These are phyloP conservation scores for Thuidium tamariscinum DNA, from an alignment of 225 moss, liverwort and hornwort genomes.

Conservation along the genomic window DNA sequence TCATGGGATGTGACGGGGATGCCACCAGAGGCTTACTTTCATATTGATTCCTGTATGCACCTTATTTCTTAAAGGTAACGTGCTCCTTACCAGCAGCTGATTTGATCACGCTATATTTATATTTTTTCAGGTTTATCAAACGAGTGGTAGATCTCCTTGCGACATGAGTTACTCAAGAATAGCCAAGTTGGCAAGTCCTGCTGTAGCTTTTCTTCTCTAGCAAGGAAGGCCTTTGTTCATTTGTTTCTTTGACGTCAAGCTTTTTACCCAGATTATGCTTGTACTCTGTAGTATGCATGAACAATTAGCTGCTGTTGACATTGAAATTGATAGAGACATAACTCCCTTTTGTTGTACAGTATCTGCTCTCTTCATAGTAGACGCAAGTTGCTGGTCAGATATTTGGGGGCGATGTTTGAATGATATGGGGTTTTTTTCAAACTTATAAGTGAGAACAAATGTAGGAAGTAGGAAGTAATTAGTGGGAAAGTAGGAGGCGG, in stretches of 20 bases:
- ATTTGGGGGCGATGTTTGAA: background rate
- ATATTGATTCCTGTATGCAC: background rate
- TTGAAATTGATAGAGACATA: no score
- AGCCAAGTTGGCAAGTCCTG: background rate
- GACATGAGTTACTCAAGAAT: background rate
- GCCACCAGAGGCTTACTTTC: background rate
- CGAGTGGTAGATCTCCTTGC: background rate
- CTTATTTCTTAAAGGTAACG: background rate
- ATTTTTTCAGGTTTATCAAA: background rate
- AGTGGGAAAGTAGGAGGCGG: no score
- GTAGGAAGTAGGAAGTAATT: no score
- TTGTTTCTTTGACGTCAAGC: background rate
- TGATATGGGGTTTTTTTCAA: background rate
- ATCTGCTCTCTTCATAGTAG: no score
- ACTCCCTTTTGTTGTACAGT: no score
- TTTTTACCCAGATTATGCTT: background rate
- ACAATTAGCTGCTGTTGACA: no score
- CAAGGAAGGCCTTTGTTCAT: background rate
- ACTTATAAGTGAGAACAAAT: no score
- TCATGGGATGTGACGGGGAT: background rate
- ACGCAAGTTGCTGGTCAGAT: background rate
- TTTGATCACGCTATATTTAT: background rate
- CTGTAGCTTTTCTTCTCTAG: background rate
- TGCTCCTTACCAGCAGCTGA: background rate
- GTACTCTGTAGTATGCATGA: background rate